phyloP scores from a whole-genome alignment of 768 basidiomycete species.

The Collybia sordida region DNA sequence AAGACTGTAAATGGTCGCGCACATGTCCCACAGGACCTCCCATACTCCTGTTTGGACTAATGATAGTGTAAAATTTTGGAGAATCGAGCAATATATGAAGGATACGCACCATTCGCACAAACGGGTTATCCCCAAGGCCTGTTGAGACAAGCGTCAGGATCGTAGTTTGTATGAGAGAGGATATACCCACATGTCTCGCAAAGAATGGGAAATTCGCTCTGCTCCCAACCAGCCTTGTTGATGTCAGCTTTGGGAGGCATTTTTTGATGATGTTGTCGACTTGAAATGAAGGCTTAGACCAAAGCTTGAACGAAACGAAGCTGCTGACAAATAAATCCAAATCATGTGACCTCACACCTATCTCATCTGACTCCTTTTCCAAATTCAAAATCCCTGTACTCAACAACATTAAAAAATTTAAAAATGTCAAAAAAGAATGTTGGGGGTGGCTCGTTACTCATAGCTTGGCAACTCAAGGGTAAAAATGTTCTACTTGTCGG shows the following conservation, averaged over 20 bases:
- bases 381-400: too few species aligned
- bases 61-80: conserved; percentile 4
- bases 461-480: conserved; percentile 90
- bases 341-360: too few species aligned
- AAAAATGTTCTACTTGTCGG: conserved; percentile 90
- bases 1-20: conserved; percentile 96
- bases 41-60: conserved; percentile 96
- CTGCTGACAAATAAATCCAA: too few species aligned
- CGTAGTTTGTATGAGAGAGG: conserved; percentile 3
- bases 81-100: not conserved
- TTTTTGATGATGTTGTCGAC: conserved; percentile 5
- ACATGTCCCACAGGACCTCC: conserved; percentile 95
- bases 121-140: conserved; percentile 90
- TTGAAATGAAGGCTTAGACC: too few species aligned
- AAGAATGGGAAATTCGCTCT: conserved; percentile 90
- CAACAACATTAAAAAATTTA: too few species aligned
- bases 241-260: conserved; percentile 88
- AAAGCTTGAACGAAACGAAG: conserved; percentile 1
- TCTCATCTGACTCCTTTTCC: too few species aligned
- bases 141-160: conserved; percentile 5
- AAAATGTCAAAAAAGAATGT: conserved; percentile 9
- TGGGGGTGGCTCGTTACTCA: conserved; percentile 75
- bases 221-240: conserved; percentile 94
- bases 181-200: conserved; percentile 81
- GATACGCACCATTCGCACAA: conserved; percentile 83